Conservation (phyloP, 2,329 filamentous ascomycete species). For the Fusarium stilboides region DNA sequence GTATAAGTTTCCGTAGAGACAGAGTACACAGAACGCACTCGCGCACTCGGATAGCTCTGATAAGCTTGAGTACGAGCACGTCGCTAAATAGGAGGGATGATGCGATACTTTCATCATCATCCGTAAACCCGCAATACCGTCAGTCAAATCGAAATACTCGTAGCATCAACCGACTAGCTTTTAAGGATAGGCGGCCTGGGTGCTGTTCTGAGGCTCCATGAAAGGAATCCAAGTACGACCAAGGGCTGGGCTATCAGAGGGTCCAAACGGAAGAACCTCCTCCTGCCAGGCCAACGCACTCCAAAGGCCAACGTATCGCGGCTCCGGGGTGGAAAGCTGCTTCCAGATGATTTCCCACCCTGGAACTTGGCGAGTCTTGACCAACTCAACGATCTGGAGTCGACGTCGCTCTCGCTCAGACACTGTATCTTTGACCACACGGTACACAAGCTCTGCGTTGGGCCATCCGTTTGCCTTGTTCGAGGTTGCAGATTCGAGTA, state of each 20-base stretch:
- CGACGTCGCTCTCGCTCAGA: slow-evolving; percentile 72
- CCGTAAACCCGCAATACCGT: slow-evolving; percentile 41
- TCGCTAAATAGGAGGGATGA: slow-evolving; percentile 19
- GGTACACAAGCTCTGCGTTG: slow-evolving; percentile 62
- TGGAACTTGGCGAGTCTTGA: slow-evolving; percentile 56
- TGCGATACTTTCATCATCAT: slow-evolving; percentile 43
- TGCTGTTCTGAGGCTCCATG: slow-evolving; percentile 41
- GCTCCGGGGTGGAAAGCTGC: slow-evolving; percentile 58
- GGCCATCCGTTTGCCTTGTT: slow-evolving; percentile 67
- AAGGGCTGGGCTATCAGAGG: slow-evolving; percentile 60
- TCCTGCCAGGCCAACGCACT: slow-evolving; percentile 67
- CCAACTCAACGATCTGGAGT: slow-evolving; percentile 60
- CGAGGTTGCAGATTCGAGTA: slow-evolving; percentile 73
- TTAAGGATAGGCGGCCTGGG: slow-evolving; percentile 54
- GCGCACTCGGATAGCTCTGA: slow-evolving; percentile 6
- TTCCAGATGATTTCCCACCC: slow-evolving; percentile 55
- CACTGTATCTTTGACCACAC: slow-evolving; percentile 66
- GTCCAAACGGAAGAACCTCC: slow-evolving; percentile 56
- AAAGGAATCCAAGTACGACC: slow-evolving; percentile 63
- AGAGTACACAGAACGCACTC: slow-evolving; percentile 8
- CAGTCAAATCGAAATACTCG: slow-evolving; percentile 32
- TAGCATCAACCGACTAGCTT: slow-evolving; percentile 22
- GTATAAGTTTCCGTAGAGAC: slow-evolving; percentile 3
- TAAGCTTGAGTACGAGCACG: slow-evolving; percentile 12
- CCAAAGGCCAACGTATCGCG: slow-evolving; percentile 60